Conservation (phyloP, 768 basidiomycete genomes). For the Russula lepida region DNA sequence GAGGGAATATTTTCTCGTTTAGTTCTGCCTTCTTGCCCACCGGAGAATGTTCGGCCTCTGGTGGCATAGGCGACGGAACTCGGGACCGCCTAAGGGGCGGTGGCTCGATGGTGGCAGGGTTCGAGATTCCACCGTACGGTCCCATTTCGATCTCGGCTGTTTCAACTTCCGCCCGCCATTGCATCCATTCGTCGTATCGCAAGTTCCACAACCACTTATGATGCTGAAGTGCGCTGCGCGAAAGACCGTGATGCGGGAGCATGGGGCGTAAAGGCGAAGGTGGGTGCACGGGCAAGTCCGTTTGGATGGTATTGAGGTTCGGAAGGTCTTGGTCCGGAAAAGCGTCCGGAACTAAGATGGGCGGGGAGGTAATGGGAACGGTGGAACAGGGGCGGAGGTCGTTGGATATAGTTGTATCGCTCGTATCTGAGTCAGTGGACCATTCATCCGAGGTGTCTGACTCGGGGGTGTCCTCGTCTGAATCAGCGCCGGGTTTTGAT, state of each 20-base stretch:
- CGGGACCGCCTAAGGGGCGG: slow-evolving; percentile 9
- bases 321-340: slow-evolving; percentile 7
- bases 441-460: slow-evolving; percentile 21
- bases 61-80: background rate
- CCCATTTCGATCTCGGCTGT: slow-evolving; percentile 13
- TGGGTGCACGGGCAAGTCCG: slow-evolving; percentile 1
- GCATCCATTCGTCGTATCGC: slow-evolving; percentile 45
- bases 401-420: slow-evolving; percentile 6
- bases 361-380: background rate
- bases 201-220: slow-evolving; percentile 55
- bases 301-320: background rate
- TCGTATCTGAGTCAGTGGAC: slow-evolving; percentile 19
- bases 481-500: background rate
- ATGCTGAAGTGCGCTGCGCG: slow-evolving; percentile 49
- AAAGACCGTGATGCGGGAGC: slow-evolving; percentile 47
- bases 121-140: slow-evolving; percentile 23
- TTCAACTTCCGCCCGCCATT: slow-evolving; percentile 25
- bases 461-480: slow-evolving; percentile 16
- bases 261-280: background rate
- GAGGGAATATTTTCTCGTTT: slow-evolving; percentile 38
- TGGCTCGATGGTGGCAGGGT: background rate
- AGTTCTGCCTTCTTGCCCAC: slow-evolving; percentile 15
- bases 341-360: slow-evolving; percentile 13
- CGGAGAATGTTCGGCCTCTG: background rate
- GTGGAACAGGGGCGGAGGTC: slow-evolving; percentile 6